A percentile compares a stretch with the other conserved stretches of the same genome.
phyloP scores from a whole-genome alignment of 495 filamentous ascomycete genomes.

The Monascus purpureus region DNA sequence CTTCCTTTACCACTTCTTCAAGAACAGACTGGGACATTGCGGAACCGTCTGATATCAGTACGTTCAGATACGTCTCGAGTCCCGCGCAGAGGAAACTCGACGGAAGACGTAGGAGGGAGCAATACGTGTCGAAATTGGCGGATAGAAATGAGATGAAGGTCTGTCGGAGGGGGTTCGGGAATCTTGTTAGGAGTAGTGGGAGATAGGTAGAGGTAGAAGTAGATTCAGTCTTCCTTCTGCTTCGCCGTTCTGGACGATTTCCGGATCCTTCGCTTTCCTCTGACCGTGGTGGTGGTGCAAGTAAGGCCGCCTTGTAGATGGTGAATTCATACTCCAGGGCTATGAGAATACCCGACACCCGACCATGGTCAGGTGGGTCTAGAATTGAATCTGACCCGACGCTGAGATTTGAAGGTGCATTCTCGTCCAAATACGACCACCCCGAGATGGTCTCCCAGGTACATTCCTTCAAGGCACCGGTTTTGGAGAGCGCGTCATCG shows the following conservation, averaged over 20 bases:
- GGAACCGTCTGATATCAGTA: constrained; percentile 2
- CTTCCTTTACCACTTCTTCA: constrained; percentile 22
- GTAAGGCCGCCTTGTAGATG: constrained; percentile 32
- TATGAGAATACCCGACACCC: constrained; percentile 24
- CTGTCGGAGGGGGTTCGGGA: constrained; percentile 36
- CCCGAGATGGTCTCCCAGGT: constrained; percentile 30
- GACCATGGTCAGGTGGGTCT: neutral
- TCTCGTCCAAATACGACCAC: constrained; percentile 5
- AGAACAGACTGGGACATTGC: constrained; percentile 5
- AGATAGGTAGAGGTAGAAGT: constrained; percentile 23
- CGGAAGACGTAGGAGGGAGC: constrained; percentile 25
- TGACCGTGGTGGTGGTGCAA: constrained; percentile 5
- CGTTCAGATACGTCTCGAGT: constrained; percentile 17
- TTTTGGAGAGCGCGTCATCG: constrained; percentile 25
- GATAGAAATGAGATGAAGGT: constrained; percentile 34
- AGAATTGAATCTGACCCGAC: too few relatives aligned
- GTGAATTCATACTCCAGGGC: constrained; percentile 37
- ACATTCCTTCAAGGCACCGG: constrained; percentile 31
- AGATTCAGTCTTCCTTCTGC: neutral
- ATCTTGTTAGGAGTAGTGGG: constrained; percentile 38
- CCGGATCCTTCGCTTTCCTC: neutral
- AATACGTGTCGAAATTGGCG: constrained; percentile 38
- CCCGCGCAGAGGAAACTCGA: constrained; percentile 22
- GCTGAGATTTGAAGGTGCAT: too few relatives aligned
- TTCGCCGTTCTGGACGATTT: constrained; percentile 2